phyloP scores from a whole-genome alignment of 768 basidiomycete genomes.

The Glaciozyma antarctica region DNA sequence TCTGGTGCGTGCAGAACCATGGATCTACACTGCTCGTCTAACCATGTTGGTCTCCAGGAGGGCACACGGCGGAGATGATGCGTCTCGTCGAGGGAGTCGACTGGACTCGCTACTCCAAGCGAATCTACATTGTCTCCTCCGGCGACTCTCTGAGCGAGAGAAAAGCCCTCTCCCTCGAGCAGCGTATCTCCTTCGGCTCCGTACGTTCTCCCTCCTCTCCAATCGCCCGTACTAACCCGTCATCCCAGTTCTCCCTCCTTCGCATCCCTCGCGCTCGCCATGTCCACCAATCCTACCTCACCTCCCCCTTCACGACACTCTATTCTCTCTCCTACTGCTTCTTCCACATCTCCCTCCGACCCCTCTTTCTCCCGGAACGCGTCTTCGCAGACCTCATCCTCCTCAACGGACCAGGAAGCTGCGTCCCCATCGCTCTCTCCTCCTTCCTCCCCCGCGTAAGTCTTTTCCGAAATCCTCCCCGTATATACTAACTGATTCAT shows the following conservation, averaged over 20 bases:
- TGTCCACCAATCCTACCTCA: slow-evolving; percentile 69
- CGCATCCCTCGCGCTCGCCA: slow-evolving; percentile 75
- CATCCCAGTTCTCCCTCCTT: slow-evolving; percentile 48
- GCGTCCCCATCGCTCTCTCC: slow-evolving; percentile 64
- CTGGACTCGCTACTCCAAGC: slow-evolving; percentile 54
- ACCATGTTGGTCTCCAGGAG: slow-evolving; percentile 51
- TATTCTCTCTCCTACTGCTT: slow-evolving; percentile 55
- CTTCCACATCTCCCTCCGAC: slow-evolving; percentile 52
- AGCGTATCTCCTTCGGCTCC: slow-evolving; percentile 7
- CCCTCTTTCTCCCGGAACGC: slow-evolving; percentile 38
- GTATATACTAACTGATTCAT: slow-evolving; percentile 10
- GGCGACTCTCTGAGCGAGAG: slow-evolving; percentile 68
- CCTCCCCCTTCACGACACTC: slow-evolving; percentile 58
- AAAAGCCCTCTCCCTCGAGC: slow-evolving; percentile 62
- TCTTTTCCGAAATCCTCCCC: no score
- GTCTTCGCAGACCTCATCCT: slow-evolving; percentile 65
- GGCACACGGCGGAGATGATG: slow-evolving; percentile 84
- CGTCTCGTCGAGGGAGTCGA: slow-evolving; percentile 61
- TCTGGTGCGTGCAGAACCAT: slow-evolving; percentile 54
- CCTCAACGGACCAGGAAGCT: slow-evolving; percentile 92
- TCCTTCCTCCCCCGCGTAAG: slow-evolving; percentile 41
- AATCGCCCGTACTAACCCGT: neutral
- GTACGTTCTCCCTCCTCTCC: neutral
- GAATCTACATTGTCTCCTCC: slow-evolving; percentile 71
- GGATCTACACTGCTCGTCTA: slow-evolving; percentile 4